Evolutionary conservation across 192 early-diverging fungal species (phyloP).

Genomic region (Rhizophagus clarus): DNA sequence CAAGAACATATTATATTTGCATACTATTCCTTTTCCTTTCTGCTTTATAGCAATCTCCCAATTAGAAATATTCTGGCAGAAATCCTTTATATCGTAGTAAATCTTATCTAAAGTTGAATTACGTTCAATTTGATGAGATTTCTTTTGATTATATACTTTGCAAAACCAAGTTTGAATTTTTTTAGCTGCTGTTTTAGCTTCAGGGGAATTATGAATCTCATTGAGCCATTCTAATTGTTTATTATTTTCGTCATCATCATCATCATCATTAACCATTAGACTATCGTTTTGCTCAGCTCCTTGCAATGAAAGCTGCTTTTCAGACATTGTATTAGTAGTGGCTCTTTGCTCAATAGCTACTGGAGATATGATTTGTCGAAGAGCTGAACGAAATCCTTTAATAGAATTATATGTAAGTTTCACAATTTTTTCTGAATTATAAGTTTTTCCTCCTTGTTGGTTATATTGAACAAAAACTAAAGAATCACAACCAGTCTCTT

Average conservation of each 20-base stretch:
- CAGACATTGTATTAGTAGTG: too few species aligned
- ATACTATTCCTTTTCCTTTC: neutral
- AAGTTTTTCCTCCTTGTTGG: neutral
- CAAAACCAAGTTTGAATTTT: constrained; percentile 18
- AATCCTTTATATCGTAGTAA: constrained; percentile 5
- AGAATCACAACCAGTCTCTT: constrained; percentile 10
- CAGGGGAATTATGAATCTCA: neutral
- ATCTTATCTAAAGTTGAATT: neutral
- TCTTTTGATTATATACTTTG: neutral
- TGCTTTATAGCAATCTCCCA: neutral
- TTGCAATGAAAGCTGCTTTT: too few species aligned
- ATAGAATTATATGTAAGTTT: constrained; percentile 7
- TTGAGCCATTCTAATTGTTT: too few species aligned
- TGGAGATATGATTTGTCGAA: neutral
- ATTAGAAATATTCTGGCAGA: neutral
- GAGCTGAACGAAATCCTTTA: constrained; percentile 20
- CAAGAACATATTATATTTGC: constrained; percentile 6
- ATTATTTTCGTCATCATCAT: too few species aligned
- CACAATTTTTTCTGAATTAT: neutral
- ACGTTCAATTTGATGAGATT: neutral
- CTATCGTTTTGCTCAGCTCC: too few species aligned
- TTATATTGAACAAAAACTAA: constrained; percentile 10
- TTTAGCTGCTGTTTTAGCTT: neutral
- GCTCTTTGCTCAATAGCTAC: neutral
- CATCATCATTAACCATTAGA: too few species aligned